Conservation (phyloP, 2,329 filamentous ascomycete species). For the Stachybotrys elegans region DNA sequence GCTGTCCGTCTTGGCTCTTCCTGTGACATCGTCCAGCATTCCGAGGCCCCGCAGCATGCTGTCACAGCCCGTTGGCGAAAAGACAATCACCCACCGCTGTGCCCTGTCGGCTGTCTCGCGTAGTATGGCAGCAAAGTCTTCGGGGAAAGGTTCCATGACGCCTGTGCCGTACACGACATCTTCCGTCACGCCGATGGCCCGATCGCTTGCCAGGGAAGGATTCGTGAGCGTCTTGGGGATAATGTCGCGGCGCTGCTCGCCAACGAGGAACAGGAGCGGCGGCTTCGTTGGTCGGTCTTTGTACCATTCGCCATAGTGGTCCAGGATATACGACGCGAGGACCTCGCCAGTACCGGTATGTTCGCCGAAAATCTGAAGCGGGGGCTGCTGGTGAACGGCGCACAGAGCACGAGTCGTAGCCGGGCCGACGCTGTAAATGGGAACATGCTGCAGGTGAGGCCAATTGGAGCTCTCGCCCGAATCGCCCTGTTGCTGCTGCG, state of each 20-base stretch:
- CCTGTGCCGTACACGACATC: conserved; percentile 81
- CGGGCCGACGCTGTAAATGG: conserved; percentile 74
- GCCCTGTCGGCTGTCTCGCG: conserved; percentile 32
- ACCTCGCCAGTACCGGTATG: conserved; percentile 82
- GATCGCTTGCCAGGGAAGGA: conserved; percentile 37
- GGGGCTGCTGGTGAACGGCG: conserved; percentile 44
- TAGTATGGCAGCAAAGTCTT: conserved; percentile 55
- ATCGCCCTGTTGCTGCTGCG: neutral
- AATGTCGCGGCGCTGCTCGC: conserved; percentile 83
- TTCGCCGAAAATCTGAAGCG: conserved; percentile 65
- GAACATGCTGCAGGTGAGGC: conserved; percentile 52
- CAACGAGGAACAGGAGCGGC: conserved; percentile 79
- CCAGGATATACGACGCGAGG: conserved; percentile 71
- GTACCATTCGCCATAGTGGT: conserved; percentile 63
- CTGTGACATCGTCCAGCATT: conserved; percentile 41
- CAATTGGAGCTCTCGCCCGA: conserved; percentile 23
- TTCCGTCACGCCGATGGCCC: conserved; percentile 67
- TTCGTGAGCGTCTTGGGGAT: conserved; percentile 78
- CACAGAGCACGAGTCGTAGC: conserved; percentile 72
- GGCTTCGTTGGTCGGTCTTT: conserved; percentile 40
- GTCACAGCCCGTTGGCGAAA: conserved; percentile 62
- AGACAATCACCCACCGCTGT: conserved; percentile 69
- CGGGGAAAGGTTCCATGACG: conserved; percentile 72
- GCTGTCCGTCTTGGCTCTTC: conserved; percentile 25
- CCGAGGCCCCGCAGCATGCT: conserved; percentile 52